Conservation (phyloP, 805 yeast species). For the Metschnikowia drakensbergensis region DNA sequence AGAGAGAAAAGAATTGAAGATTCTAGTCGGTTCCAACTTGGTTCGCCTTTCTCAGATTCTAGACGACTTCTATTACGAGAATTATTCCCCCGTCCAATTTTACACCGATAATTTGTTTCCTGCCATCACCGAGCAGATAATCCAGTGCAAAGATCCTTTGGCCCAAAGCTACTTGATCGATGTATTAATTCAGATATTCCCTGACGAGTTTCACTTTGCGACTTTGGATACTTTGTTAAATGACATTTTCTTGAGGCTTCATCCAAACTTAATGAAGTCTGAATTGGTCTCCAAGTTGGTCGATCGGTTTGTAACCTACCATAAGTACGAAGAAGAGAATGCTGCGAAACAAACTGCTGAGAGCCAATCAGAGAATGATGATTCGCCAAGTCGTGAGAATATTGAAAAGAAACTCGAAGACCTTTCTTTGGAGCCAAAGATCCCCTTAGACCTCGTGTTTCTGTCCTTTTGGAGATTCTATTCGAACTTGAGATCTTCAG, state of each 20-base stretch:
- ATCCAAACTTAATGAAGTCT: constrained; percentile 65
- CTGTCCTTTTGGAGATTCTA: constrained; percentile 65
- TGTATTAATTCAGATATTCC: constrained; percentile 90
- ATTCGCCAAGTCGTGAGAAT: background rate
- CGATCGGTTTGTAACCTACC: constrained; percentile 59
- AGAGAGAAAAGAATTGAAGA: constrained; percentile 86
- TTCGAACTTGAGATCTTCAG: constrained; percentile 47
- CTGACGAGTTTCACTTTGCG: constrained; percentile 81
- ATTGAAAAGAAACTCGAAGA: background rate
- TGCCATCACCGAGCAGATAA: constrained; percentile 77
- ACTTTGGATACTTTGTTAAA: constrained; percentile 64
- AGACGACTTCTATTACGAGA: constrained; percentile 53
- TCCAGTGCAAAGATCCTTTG: constrained; percentile 85
- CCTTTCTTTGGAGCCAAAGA: background rate
- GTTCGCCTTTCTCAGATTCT: constrained; percentile 86
- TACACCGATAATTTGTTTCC: constrained; percentile 63
- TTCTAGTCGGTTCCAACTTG: constrained; percentile 87
- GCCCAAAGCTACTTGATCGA: constrained; percentile 93
- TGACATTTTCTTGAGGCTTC: constrained; percentile 59
- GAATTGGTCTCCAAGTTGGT: constrained; percentile 67
- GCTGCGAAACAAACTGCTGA: background rate
- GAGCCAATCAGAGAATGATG: background rate
- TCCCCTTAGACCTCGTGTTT: constrained; percentile 42
- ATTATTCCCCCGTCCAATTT: constrained; percentile 28
- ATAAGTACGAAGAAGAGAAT: constrained; percentile 23